These are phyloP conservation scores for Ascochyta fabae DNA, from an alignment of 2,329 filamentous ascomycete species.

Conservation along the genomic window DNA sequence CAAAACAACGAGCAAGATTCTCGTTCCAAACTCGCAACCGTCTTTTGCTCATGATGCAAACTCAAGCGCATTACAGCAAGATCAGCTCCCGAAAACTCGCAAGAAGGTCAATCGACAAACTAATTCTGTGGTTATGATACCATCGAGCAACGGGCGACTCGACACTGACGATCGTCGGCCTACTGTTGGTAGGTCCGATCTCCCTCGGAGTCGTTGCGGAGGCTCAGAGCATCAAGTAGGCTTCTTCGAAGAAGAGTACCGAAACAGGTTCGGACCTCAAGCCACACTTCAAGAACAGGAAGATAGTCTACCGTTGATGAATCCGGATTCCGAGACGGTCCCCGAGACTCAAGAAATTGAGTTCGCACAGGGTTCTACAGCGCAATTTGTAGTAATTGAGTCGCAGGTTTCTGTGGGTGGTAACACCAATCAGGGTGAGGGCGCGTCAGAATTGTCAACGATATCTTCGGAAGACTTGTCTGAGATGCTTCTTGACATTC, in stretches of 20 bases:
- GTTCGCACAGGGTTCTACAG: background rate
- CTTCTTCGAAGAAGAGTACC: slow-evolving; percentile 11
- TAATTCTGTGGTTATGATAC: slow-evolving; percentile 10
- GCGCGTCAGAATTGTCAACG: slow-evolving; percentile 14
- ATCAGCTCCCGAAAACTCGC: slow-evolving; percentile 9
- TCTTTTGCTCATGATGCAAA: background rate
- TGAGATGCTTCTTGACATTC: slow-evolving; percentile 7
- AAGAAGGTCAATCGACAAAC: slow-evolving; percentile 33
- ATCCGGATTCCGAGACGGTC: slow-evolving; percentile 9
- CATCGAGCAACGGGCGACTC: background rate
- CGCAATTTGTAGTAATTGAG: background rate
- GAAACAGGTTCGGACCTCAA: slow-evolving; percentile 7
- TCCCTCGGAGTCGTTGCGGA: background rate
- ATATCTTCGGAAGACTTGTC: slow-evolving; percentile 21
- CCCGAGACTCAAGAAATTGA: slow-evolving; percentile 23
- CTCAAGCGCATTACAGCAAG: background rate
- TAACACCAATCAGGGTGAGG: background rate
- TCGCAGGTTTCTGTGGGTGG: background rate
- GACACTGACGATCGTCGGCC: background rate
- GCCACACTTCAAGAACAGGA: slow-evolving; percentile 6
- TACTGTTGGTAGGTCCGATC: background rate
- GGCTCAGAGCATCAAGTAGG: background rate
- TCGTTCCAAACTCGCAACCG: slow-evolving; percentile 1
- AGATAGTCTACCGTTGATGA: slow-evolving; percentile 1
- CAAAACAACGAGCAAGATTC: background rate